Base-by-base conservation (phyloP, 352 stramenopile genomes). In the Pythium scleroteichum region DNA sequence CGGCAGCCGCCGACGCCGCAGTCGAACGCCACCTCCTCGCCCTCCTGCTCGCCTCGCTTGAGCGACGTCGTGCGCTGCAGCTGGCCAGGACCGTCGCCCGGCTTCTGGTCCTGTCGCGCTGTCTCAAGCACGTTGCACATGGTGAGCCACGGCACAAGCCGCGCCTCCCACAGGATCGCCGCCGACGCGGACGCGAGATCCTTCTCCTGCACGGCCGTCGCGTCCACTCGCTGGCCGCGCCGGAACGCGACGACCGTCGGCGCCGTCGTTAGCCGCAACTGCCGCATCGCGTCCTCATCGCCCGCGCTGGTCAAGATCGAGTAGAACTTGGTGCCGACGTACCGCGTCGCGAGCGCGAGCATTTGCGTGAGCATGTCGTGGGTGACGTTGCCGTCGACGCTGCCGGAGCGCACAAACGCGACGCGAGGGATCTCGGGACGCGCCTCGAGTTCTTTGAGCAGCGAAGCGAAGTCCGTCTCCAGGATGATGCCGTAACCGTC, bases 261-360 rank as follows among this genome's bases (percentile, higher is more conserved):
- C 38, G 68, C 51, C 13, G 52, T 70, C 6, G 65, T 16, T 4
- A 88, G 23, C 6, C 76, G 56, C 57, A 86, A 62, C 55, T 82
- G 65, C 48, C 66, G 71, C 65, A 77, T 35, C 40, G 39, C 35
- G n/a, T 78, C 72, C 33, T 73, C 64, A 41, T 68, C 54, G 10
- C n/a, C 24, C 4, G 47, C 24, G 35, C 46, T 40, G n/a, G 53
- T 40, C 10, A 54, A 26, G 10, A 72, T 66, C 17, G 76, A 50
- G 67, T 78, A 85, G 50, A 90, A 88, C 66, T 84, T 87, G 50
- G 81, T 79, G 26, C 78, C 81, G 32, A 85, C 17, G 57, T 75
- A 87, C 14, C 64, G 66, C 41, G 71, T 66, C 6, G 78, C 78
- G 22, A 83, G 68, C 4, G 53, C 38, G 13, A 68, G 48, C 70